These are phyloP conservation scores for Colletotrichum ledebouriae DNA, from an alignment of 2,329 filamentous ascomycete species.

Conservation along the genomic window DNA sequence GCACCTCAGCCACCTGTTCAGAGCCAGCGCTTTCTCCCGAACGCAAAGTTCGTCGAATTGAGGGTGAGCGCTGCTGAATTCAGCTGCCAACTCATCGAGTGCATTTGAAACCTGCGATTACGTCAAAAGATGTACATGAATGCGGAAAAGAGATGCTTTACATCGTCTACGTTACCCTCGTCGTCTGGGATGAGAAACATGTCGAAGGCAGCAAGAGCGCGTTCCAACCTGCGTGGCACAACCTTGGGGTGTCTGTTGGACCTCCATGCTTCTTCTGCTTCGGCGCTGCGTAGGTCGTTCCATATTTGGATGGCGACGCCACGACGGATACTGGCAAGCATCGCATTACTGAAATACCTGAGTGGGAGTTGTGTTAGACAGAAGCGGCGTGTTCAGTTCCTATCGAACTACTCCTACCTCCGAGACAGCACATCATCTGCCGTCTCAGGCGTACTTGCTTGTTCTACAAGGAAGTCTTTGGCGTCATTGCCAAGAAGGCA, in stretches of 20 bases:
- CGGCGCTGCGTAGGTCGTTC: constrained; percentile 62
- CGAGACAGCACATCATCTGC: constrained; percentile 82
- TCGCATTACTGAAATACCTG: constrained; percentile 81
- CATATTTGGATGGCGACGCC: constrained; percentile 84
- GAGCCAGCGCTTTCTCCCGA: constrained; percentile 74
- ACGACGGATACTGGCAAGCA: constrained; percentile 85
- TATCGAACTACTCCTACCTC: constrained; percentile 57
- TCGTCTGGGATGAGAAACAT: constrained; percentile 85
- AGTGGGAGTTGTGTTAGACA: constrained; percentile 33
- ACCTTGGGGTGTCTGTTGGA: constrained; percentile 7
- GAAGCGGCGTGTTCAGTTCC: not conserved
- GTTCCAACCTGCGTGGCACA: constrained; percentile 67
- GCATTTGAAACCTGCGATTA: constrained; percentile 67
- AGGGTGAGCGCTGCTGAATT: constrained; percentile 67
- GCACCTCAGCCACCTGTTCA: constrained; percentile 78
- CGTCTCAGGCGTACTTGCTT: constrained; percentile 71
- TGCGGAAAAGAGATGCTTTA: constrained; percentile 53
- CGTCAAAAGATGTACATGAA: constrained; percentile 36
- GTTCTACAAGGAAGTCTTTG: constrained; percentile 83
- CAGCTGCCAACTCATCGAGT: constrained; percentile 73
- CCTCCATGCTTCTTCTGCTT: constrained; percentile 13
- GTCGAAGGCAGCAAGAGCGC: constrained; percentile 85
- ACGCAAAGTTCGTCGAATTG: constrained; percentile 69
- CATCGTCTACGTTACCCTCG: constrained; percentile 80
- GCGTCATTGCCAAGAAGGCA: constrained; percentile 84